Evolutionary conservation across 345 rosid species (phyloP).

Genomic region (Corchorus olitorius): DNA sequence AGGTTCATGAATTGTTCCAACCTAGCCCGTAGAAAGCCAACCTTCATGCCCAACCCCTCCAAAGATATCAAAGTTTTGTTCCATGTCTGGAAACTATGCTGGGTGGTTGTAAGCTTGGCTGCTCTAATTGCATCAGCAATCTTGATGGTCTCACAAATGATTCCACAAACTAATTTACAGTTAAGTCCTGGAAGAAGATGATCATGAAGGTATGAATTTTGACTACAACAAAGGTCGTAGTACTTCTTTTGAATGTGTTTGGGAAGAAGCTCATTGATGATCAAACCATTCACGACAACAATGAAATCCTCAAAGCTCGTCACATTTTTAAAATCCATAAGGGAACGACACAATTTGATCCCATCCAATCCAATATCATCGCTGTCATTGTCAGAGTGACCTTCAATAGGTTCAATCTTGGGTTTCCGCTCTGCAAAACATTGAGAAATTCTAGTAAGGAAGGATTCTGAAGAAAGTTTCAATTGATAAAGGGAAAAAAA

Average conservation of each 20-base stretch:
- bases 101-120: too few species aligned
- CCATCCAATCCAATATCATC: constrained; percentile 16
- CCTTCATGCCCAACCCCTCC: too few species aligned
- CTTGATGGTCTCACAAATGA: too few species aligned
- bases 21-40: too few species aligned
- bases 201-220: constrained; percentile 39
- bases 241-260: constrained; percentile 37
- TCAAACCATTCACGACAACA: constrained; percentile 31
- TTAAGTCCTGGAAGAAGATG: not conserved
- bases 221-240: constrained; percentile 47
- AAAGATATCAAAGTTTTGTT: too few species aligned
- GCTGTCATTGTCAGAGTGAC: too few species aligned
- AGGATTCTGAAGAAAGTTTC: not conserved
- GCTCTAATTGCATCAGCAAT: too few species aligned
- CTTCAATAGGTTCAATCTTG: too few species aligned
- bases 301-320: constrained; percentile 42
- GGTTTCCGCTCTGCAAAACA: not conserved
- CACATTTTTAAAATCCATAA: constrained; percentile 33
- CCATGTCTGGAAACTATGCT: too few species aligned
- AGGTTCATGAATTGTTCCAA: too few species aligned
- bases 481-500: not conserved
- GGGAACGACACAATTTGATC: constrained; percentile 31
- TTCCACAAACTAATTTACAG: too few species aligned
- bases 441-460: not conserved
- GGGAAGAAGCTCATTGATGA: constrained; percentile 31